These are phyloP conservation scores for Kluyveromyces sp. DNA, from an alignment of 1,139 yeast genomes.

Conservation along the genomic window DNA sequence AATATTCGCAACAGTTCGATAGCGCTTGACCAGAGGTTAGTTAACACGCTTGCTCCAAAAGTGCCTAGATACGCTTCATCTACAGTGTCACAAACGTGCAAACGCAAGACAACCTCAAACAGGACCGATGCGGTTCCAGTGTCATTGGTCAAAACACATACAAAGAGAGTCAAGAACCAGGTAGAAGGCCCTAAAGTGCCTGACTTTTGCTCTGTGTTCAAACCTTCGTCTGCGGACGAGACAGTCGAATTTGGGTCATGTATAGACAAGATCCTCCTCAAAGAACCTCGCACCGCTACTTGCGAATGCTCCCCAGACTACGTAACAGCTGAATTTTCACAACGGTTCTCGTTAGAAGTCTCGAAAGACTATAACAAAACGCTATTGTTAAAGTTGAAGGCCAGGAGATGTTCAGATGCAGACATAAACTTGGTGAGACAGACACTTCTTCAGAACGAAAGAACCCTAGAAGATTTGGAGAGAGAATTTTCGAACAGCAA, in stretches of 20 bases:
- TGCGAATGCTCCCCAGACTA: conserved; percentile 2
- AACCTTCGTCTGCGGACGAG: not conserved
- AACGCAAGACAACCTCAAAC: not conserved
- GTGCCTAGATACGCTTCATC: conserved; percentile 1
- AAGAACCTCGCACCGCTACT: not conserved
- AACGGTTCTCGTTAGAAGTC: not conserved
- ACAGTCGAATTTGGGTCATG: not conserved
- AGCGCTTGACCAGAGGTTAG: conserved; percentile 1
- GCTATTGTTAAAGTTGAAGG: not conserved
- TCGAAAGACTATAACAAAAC: conserved; percentile 1
- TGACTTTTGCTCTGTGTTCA: conserved; percentile 4
- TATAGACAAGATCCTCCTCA: not conserved
- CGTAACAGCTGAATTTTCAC: conserved; percentile 3
- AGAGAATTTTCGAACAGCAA: conserved; percentile 1
- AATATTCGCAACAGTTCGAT: conserved; percentile 1
- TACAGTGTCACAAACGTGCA: conserved; percentile 4
- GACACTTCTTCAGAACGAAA: not conserved
- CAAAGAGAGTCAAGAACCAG: not conserved
- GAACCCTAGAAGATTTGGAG: not conserved
- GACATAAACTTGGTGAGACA: not conserved
- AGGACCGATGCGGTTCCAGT: not conserved
- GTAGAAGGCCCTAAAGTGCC: not conserved
- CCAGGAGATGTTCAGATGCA: not conserved
- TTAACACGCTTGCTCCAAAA: not conserved
- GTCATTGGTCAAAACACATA: too few relatives aligned